These are phyloP conservation scores for Candida schatavii DNA, from an alignment of 805 yeast genomes.

Conservation along the genomic window DNA sequence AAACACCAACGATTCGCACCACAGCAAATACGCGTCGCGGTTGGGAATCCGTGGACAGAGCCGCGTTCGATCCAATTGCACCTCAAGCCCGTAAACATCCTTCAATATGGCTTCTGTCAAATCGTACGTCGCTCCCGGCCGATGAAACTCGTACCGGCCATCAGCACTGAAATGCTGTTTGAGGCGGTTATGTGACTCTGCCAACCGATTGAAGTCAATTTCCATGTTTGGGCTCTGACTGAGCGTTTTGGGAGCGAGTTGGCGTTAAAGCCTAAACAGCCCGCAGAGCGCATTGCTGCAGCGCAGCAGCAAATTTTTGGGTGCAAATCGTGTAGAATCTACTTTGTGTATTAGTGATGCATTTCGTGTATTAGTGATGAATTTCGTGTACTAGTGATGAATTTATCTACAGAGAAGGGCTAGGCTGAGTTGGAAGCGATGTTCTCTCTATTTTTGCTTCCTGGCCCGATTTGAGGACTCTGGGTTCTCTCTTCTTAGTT, in stretches of 20 bases:
- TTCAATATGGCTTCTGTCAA: slow-evolving; percentile 13
- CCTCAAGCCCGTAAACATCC: slow-evolving; percentile 10
- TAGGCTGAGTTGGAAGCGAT: too few species aligned
- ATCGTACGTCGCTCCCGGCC: slow-evolving; percentile 13
- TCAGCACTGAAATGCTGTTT: not conserved
- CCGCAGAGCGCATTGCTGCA: too few species aligned
- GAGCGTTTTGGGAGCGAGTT: too few species aligned
- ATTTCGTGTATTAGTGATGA: too few species aligned
- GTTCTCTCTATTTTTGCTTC: not conserved
- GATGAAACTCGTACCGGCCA: slow-evolving; percentile 11
- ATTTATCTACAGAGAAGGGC: too few species aligned
- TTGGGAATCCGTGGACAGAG: slow-evolving; percentile 20
- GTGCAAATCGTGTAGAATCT: too few species aligned
- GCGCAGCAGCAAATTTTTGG: too few species aligned
- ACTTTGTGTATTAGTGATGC: too few species aligned
- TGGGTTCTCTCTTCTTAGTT: too few species aligned
- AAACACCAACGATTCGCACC: slow-evolving; percentile 12
- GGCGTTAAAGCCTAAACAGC: too few species aligned
- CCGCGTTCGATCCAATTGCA: slow-evolving; percentile 10
- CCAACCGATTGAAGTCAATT: slow-evolving; percentile 4
- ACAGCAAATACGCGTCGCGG: slow-evolving; percentile 15
- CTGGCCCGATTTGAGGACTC: not conserved
- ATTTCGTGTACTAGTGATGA: too few species aligned
- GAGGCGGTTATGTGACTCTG: not conserved
- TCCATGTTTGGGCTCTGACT: too few species aligned